Conservation (phyloP, 2,329 filamentous ascomycete genomes). For the Paecilomyces formosus region DNA sequence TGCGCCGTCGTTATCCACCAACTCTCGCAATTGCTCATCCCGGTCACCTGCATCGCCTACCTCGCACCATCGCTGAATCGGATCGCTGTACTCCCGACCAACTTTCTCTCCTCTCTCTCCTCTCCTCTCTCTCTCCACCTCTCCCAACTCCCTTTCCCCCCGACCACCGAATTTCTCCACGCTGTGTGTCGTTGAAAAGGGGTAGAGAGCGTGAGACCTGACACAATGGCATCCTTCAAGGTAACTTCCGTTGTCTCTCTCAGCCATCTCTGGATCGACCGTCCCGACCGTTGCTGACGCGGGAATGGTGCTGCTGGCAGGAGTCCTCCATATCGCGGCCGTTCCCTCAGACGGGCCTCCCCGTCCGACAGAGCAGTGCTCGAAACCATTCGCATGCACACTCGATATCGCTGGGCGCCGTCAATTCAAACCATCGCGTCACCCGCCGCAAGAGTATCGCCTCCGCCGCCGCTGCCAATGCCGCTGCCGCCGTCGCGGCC, state of each 20-base stretch:
- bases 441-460: conserved; percentile 90
- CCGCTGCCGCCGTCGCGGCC: conserved; percentile 60
- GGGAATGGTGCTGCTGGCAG: conserved; percentile 9
- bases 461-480: conserved; percentile 64
- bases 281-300: conserved; percentile 1
- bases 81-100: conserved; percentile 9
- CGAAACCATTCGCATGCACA: conserved; percentile 64
- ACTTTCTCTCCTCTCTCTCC: not conserved
- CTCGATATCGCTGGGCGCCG: conserved; percentile 67
- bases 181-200: conserved; percentile 16
- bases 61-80: conserved; percentile 9
- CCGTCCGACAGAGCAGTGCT: conserved; percentile 58
- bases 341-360: conserved; percentile 55
- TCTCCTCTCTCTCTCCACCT: not conserved
- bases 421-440: conserved; percentile 77
- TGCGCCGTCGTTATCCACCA: not conserved
- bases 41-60: not conserved
- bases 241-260: conserved; percentile 11
- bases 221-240: conserved; percentile 34
- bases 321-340: conserved; percentile 55
- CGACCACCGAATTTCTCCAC: not conserved
- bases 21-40: not conserved
- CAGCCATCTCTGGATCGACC: not conserved
- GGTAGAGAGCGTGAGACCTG: conserved; percentile 21
- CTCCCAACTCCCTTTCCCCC: not conserved